phyloP scores from a whole-genome alignment of 2,329 filamentous ascomycete species.

The Trichoderma hamatum region DNA sequence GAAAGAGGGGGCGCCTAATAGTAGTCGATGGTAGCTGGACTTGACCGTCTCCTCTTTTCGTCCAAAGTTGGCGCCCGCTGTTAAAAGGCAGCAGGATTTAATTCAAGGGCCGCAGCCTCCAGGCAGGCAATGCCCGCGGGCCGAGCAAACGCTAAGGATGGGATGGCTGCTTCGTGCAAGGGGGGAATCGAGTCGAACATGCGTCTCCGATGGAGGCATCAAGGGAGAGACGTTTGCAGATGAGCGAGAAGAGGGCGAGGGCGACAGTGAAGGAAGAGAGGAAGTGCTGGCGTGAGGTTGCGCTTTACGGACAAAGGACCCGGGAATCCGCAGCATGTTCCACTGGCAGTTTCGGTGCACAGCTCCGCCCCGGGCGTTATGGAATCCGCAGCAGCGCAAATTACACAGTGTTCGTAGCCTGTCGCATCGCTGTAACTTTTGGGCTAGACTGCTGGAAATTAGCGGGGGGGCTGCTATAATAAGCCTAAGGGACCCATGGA shows the following conservation, averaged over 20 bases:
- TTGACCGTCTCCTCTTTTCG: slow-evolving; percentile 24
- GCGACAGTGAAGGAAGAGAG: not conserved
- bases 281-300: not conserved
- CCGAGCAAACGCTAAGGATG: not conserved
- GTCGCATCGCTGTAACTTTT: not conserved
- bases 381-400: slow-evolving; percentile 21
- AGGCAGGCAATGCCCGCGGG: slow-evolving; percentile 17
- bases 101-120: not conserved
- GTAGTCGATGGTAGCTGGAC: slow-evolving; percentile 6
- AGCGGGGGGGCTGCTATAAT: not conserved
- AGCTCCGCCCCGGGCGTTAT: slow-evolving; percentile 19
- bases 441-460: not conserved
- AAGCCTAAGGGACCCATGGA: not conserved
- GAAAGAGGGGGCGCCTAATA: slow-evolving; percentile 26
- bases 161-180: not conserved
- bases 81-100: slow-evolving; percentile 26
- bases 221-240: not conserved
- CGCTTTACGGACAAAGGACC: not conserved
- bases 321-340: slow-evolving; percentile 10
- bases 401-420: slow-evolving; percentile 1
- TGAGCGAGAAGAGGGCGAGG: not conserved
- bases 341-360: not conserved
- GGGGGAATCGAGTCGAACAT: not conserved
- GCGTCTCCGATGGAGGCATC: slow-evolving; percentile 21
- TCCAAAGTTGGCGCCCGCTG: slow-evolving; percentile 25